Evolutionary conservation across 768 basidiomycete species (phyloP).

Genomic region (Suillus discolor): DNA sequence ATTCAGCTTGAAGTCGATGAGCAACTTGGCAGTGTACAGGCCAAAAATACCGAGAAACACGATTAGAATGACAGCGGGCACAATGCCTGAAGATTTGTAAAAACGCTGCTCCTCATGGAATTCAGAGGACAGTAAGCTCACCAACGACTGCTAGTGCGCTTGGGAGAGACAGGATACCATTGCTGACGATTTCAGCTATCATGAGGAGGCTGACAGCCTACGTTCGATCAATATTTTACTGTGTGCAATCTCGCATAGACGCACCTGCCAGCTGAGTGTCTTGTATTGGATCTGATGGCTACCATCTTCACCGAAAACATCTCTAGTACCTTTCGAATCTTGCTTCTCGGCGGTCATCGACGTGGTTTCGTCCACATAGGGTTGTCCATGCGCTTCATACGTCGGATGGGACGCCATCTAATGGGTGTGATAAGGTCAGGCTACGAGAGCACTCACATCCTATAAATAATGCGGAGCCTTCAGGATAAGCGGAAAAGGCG

Average conservation of each 20-base stretch:
- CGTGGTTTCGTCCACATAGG: conserved; percentile 3
- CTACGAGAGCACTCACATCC: neutral
- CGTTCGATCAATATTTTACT: neutral
- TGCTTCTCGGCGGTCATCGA: conserved; percentile 1
- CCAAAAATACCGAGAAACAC: conserved; percentile 54
- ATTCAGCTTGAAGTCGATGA: conserved; percentile 59
- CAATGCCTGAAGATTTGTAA: conserved; percentile 39
- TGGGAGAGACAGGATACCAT: conserved; percentile 57
- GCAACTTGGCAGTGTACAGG: conserved; percentile 51
- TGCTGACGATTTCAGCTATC: conserved; percentile 61
- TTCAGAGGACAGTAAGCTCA: conserved; percentile 20
- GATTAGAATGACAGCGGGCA: conserved; percentile 52
- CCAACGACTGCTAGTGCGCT: conserved; percentile 54
- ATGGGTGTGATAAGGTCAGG: too few relatives aligned
- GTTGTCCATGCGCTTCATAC: conserved; percentile 5
- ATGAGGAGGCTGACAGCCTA: conserved; percentile 54
- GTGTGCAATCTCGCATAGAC: conserved; percentile 1
- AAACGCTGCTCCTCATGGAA: neutral
- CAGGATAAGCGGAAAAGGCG: too few relatives aligned
- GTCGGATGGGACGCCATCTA: conserved; percentile 3
- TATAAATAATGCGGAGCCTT: neutral
- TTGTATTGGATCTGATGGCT: conserved; percentile 53
- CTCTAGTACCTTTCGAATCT: conserved; percentile 14
- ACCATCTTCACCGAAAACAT: conserved; percentile 49
- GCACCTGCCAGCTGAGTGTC: conserved; percentile 54